Evolutionary conservation across 2,329 filamentous ascomycete species (phyloP), one percentile per base, ranked within the genome.

Genomic region (Epichloe scottii): DNA sequence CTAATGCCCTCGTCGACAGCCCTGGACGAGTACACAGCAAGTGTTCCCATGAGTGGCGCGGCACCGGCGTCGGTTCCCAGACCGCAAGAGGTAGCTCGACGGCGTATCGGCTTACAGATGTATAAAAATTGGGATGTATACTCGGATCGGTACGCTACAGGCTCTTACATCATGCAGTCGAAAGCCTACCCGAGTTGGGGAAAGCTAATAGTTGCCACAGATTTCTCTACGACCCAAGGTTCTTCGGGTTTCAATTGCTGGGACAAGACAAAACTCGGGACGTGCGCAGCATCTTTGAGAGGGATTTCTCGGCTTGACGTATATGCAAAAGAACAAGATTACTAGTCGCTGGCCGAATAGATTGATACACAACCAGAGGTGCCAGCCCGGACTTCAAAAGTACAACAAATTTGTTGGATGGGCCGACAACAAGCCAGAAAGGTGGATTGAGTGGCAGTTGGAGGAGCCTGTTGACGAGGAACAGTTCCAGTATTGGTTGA

Each of bases 391-490:
- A 2, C 26, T 52, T 17, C 26, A 51, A 17, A 56, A 59, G 11
- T 59, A 60, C 10, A 56, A 59, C 38, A 57, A 58, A 30, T 59
- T 51, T 52, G 15, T 62, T 6, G 52, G 58, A 1, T 63, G 61
- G 61, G 48, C 55, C 5, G 45, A 56, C 45, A 43, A 39, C 14
- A 51, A 38, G 26, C 58, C 60, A 3, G 46, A 54, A 19, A 55
- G 57, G 44, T 63, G 60, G 60, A 44, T 64, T 4, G 62, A 64
- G 48, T 64, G 62, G 62, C 58, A 48, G 17, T 15, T 48, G 23
- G 37, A 48, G 10, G 35, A 39, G 23, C 23, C 6, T 2, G 4
- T 11, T 21, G 37, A 30, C 14, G 37, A 40, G 23, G 38, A 39
- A 19, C 4, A 33, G n/a, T 14, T 48, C 6, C n/a, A 15, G 2